A percentile compares a stretch with the other conserved stretches of the same genome.
phyloP scores from a whole-genome alignment of 2,329 filamentous ascomycete species.

The Phaeosphaeriaceae sp. region DNA sequence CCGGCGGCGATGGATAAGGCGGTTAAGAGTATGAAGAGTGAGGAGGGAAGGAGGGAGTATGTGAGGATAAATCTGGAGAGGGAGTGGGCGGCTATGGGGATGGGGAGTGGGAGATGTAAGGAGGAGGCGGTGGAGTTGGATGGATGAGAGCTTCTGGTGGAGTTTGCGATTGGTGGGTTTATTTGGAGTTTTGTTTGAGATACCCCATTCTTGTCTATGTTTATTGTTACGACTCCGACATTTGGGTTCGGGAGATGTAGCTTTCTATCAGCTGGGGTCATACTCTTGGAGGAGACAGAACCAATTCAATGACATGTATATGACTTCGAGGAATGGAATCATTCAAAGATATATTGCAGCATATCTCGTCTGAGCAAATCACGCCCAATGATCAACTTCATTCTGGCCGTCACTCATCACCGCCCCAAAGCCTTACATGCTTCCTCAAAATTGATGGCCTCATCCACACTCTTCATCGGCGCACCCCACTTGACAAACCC shows the following conservation, averaged over 20 bases:
- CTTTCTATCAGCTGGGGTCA: neutral
- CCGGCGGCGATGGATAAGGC: constrained; percentile 4
- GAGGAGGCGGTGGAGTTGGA: neutral
- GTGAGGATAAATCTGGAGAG: constrained; percentile 20
- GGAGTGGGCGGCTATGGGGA: constrained; percentile 27
- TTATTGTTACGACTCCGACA: neutral
- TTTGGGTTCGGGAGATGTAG: neutral
- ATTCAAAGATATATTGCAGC: neutral
- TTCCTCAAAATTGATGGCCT: constrained; percentile 38
- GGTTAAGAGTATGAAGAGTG: constrained; percentile 24
- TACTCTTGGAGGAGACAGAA: neutral
- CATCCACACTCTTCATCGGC: constrained; percentile 46
- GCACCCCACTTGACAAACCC: constrained; percentile 44
- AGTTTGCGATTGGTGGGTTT: neutral
- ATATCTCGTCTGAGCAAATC: neutral
- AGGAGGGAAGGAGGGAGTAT: constrained; percentile 24
- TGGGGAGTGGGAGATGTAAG: neutral
- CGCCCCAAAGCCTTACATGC: constrained; percentile 39
- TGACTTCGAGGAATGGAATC: neutral
- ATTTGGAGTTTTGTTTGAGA: neutral
- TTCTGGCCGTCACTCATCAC: neutral
- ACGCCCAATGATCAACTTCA: neutral
- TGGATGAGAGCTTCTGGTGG: neutral
- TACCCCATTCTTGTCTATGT: neutral
- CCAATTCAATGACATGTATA: neutral